Evolutionary conservation across 2,329 filamentous ascomycete genomes (phyloP), one percentile per base, ranked within the genome.

Genomic region (Aciculosporium take): DNA sequence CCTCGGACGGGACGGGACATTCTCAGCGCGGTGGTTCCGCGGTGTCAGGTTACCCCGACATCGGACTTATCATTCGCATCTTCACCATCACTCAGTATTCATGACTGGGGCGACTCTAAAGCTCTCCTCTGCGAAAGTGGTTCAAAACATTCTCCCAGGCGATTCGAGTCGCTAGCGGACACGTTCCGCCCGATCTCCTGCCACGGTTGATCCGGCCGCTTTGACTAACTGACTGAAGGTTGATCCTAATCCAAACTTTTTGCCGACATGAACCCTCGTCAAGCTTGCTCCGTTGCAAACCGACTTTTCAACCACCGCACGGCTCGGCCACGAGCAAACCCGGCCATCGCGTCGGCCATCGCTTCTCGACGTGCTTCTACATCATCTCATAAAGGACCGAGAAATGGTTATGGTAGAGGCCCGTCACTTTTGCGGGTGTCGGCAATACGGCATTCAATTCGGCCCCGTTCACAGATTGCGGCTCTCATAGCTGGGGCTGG

Each of bases 241-340:
- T n/a, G 13, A 18, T 15, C 23, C 20, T 30, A n/a, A n/a, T 18
- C n/a, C 31, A 4, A 13, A 17, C 15, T 13, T 18, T 25, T 39
- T 20, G 20, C 32, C 21, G 44, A 41, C 41, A 51, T 51, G 49
- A 44, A 41, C 29, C 31, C 28, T 35, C 42, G 42, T 31, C 40
- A 40, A 9, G 34, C 44, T 34, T 39, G 36, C 36, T 40, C 42
- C 27, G 38, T 47, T 34, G 41, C 46, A 7, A 46, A 44, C 31
- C 45, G 37, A 31, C 35, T 50, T 21, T 31, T 37, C 32, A 34
- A 37, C 27, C 27, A 28, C 15, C 32, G 33, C 33, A 33, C 24
- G 12, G 25, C 34, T 28, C 39, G 27, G 15, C 20, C 15, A 20
- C 35, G 24, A 4, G 7, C 34, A 7, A 30, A 12, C 7, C 13